Evolutionary conservation across 2,329 filamentous ascomycete genomes (phyloP).

Genomic region (Fusarium sp.): DNA sequence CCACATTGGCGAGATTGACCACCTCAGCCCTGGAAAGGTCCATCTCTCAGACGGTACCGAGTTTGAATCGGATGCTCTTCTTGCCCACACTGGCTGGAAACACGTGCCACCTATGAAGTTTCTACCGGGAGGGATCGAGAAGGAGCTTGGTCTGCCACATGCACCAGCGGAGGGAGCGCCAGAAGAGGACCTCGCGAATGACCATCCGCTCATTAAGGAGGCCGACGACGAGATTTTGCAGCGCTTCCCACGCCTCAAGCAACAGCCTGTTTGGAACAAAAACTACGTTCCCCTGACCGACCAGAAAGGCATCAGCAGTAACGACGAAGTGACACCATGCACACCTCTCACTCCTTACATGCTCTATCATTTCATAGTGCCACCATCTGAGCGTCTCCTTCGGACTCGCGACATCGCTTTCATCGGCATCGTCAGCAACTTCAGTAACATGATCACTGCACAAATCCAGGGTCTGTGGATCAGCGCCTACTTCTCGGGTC

Average conservation of each 20-base stretch:
- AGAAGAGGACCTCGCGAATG: not conserved
- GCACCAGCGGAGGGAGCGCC: not conserved
- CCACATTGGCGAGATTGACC: not conserved
- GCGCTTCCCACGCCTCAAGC: not conserved
- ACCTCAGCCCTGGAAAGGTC: not conserved
- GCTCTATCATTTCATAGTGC: not conserved
- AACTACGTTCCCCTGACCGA: not conserved
- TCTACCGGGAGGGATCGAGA: not conserved
- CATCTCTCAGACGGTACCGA: not conserved
- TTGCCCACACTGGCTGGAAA: not conserved
- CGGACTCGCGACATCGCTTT: not conserved
- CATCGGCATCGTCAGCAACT: not conserved
- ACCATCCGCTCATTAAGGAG: not conserved
- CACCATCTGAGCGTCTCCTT: not conserved
- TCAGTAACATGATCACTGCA: not conserved
- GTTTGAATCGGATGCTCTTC: not conserved
- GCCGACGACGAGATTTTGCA: not conserved
- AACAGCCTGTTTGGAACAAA: not conserved
- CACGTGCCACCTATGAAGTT: not conserved
- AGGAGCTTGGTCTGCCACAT: not conserved
- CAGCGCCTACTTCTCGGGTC: not conserved
- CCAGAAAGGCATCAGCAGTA: not conserved
- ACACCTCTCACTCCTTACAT: not conserved
- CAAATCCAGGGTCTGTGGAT: not conserved
- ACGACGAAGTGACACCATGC: not conserved